Conservation (phyloP, 2,329 filamentous ascomycete species). For the Ophiostoma tasmaniense region DNA sequence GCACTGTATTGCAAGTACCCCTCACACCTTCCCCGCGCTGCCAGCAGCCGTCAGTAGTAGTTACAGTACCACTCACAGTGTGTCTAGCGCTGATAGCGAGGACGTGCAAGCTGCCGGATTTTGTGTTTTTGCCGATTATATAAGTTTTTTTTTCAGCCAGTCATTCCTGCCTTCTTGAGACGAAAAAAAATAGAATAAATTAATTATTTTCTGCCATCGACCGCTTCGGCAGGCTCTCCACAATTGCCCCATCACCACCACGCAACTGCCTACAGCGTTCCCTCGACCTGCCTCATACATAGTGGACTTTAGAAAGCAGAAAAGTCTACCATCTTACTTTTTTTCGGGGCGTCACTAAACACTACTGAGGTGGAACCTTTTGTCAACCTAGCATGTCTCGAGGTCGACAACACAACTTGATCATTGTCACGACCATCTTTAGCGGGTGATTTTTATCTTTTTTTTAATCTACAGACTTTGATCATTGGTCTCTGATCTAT, state of each 20-base stretch:
- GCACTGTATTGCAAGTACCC: constrained; percentile 2
- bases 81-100: background rate
- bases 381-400: background rate
- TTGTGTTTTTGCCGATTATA: constrained; percentile 8
- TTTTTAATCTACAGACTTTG: background rate
- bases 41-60: background rate
- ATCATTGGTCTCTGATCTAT: background rate
- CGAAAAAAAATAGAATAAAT: background rate
- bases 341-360: background rate
- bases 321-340: background rate
- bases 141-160: background rate
- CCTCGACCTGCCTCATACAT: background rate
- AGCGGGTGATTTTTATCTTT: background rate
- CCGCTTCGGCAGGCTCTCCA: background rate
- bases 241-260: constrained; percentile 4
- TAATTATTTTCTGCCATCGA: background rate
- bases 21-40: background rate
- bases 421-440: background rate
- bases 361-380: background rate
- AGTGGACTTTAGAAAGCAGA: background rate
- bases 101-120: background rate
- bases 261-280: background rate
- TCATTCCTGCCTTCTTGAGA: background rate
- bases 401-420: background rate
- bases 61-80: background rate